Conservation (phyloP, 2,329 filamentous ascomycete species). For the Coniochaeta hoffmannii region DNA sequence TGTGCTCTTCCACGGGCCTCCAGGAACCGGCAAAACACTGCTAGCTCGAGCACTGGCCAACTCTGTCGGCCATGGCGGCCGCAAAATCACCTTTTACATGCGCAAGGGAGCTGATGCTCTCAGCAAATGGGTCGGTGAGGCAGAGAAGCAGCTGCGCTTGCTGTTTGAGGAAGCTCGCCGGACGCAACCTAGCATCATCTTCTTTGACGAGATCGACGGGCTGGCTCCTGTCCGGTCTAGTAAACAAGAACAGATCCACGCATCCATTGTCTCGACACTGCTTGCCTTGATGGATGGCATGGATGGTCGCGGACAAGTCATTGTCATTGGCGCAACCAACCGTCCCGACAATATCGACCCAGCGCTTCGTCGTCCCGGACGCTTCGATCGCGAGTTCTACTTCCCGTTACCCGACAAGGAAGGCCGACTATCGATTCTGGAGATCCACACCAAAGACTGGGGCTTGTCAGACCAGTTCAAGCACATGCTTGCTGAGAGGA, state of each 20-base stretch:
- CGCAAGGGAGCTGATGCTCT: constrained; percentile 95
- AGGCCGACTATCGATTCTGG: constrained; percentile 76
- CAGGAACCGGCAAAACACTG: constrained; percentile 96
- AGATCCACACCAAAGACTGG: constrained; percentile 96
- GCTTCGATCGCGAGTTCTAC: constrained; percentile 97
- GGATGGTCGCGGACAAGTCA: constrained; percentile 96
- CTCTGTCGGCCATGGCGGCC: constrained; percentile 78
- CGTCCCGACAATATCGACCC: constrained; percentile 94
- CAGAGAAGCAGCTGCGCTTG: constrained; percentile 86
- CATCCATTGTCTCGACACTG: constrained; percentile 93
- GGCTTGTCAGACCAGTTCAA: constrained; percentile 75
- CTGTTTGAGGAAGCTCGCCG: constrained; percentile 94
- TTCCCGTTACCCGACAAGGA: constrained; percentile 83
- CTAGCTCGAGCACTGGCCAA: constrained; percentile 88
- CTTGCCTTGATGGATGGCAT: constrained; percentile 94
- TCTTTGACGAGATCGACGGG: constrained; percentile 98
- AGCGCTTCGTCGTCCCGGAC: constrained; percentile 84
- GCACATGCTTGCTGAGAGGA: constrained; percentile 73
- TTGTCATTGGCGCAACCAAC: constrained; percentile 98
- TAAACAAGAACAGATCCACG: constrained; percentile 98
- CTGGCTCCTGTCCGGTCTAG: constrained; percentile 92
- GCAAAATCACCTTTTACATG: constrained; percentile 99
- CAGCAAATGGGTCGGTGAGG: constrained; percentile 98
- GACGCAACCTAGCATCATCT: constrained; percentile 97
- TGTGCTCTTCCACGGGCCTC: constrained; percentile 93